Conservation (phyloP, 2,329 filamentous ascomycete genomes). For the Ophiocordyceps unilateralis region DNA sequence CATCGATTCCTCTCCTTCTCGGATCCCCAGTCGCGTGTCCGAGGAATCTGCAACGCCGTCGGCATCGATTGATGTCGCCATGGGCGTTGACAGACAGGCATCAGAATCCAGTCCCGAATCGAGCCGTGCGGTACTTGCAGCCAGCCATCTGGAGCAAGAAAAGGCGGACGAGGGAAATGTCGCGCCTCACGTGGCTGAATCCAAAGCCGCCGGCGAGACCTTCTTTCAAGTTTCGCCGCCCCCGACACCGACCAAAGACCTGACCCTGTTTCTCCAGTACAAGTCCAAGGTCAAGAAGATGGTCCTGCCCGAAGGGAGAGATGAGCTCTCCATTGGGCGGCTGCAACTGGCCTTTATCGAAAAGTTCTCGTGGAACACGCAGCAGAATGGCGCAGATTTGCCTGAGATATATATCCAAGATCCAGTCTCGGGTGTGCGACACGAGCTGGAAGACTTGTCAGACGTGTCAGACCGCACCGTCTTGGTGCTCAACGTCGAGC, state of each 20-base stretch:
- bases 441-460: constrained; percentile 81
- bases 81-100: not conserved
- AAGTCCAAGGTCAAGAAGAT: constrained; percentile 97
- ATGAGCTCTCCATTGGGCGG: constrained; percentile 70
- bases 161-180: constrained; percentile 7
- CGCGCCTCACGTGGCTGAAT: constrained; percentile 22
- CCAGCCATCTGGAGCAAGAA: constrained; percentile 6
- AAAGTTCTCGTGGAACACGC: constrained; percentile 97
- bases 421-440: constrained; percentile 83
- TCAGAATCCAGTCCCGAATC: constrained; percentile 9
- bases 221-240: constrained; percentile 49
- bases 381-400: constrained; percentile 78
- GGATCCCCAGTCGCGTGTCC: constrained; percentile 40
- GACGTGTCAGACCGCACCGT: constrained; percentile 94
- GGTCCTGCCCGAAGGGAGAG: constrained; percentile 66
- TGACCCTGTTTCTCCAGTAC: constrained; percentile 90
- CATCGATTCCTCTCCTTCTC: constrained; percentile 44
- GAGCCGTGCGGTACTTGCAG: constrained; percentile 2
- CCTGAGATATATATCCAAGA: constrained; percentile 98
- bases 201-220: constrained; percentile 23
- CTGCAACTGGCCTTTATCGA: constrained; percentile 95
- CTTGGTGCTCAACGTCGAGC: constrained; percentile 84
- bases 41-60: constrained; percentile 30
- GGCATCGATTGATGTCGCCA: constrained; percentile 3
- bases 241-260: constrained; percentile 53